Evolutionary conservation across 495 filamentous ascomycete genomes (phyloP).

Genomic region (Pseudomonodictys pantanalensis): DNA sequence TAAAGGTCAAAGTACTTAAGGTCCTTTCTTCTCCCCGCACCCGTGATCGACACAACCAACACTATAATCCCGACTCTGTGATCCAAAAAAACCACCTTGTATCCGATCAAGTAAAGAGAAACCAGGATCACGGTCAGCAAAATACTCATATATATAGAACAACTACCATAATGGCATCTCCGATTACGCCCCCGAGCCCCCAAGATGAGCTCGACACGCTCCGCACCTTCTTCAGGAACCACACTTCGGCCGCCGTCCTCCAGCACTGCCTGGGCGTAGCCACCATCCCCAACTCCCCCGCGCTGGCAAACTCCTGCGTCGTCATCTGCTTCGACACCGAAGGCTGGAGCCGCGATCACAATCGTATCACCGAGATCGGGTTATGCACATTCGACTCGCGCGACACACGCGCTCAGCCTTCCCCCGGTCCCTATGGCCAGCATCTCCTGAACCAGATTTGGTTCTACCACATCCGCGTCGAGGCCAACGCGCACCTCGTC

Average conservation of each 20-base stretch:
- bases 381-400: neutral
- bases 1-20: too few species aligned
- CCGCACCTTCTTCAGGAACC: neutral
- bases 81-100: too few species aligned
- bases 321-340: slow-evolving; percentile 10
- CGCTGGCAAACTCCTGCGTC: neutral
- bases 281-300: slow-evolving; percentile 1
- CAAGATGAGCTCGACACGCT: neutral
- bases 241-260: neutral
- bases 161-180: too few species aligned
- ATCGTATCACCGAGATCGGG: slow-evolving; percentile 8
- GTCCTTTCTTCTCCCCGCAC: too few species aligned
- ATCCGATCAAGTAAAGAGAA: too few species aligned
- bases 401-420: neutral
- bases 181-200: too few species aligned
- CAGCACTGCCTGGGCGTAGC: slow-evolving; percentile 1
- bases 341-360: neutral
- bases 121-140: too few species aligned
- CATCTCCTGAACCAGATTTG: slow-evolving; percentile 5
- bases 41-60: too few species aligned
- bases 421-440: neutral
- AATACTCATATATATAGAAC: too few species aligned
- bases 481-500: slow-evolving; percentile 1
- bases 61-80: too few species aligned
- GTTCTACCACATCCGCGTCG: slow-evolving; percentile 15